Percentiles rank a stretch among this genome's conserved stretches.
Conservation (phyloP, 2,329 filamentous ascomycete species). For the Curvularia hawaiiensis region DNA sequence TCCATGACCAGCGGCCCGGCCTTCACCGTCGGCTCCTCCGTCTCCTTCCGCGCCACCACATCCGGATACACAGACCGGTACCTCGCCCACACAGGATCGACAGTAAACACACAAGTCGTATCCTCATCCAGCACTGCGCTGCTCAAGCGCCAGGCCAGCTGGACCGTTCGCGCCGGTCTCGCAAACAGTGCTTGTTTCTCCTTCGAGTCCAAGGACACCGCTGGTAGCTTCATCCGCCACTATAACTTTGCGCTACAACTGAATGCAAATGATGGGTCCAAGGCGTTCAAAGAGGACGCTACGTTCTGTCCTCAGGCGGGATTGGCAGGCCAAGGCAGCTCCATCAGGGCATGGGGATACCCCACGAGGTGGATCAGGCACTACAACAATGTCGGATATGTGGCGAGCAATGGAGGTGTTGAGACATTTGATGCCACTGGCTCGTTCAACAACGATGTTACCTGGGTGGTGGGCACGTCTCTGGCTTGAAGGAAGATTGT, state of each 20-base stretch:
- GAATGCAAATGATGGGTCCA: conserved; percentile 58
- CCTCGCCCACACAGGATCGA: conserved; percentile 58
- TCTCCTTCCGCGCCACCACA: conserved; percentile 63
- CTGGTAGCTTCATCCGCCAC: conserved; percentile 65
- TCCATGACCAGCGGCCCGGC: conserved; percentile 57
- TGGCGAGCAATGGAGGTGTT: conserved; percentile 62
- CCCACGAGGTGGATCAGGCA: conserved; percentile 65
- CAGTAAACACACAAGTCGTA: conserved; percentile 62
- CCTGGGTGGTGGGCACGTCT: conserved; percentile 43
- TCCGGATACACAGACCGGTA: conserved; percentile 60
- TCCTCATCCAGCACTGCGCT: conserved; percentile 56
- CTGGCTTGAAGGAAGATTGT: conserved; percentile 9
- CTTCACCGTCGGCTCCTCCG: conserved; percentile 55
- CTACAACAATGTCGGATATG: conserved; percentile 54
- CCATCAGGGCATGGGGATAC: conserved; percentile 64
- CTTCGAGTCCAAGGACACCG: conserved; percentile 64
- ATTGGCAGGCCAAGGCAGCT: conserved; percentile 57
- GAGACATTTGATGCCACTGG: conserved; percentile 57
- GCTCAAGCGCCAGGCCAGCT: conserved; percentile 61
- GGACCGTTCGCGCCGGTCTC: conserved; percentile 63
- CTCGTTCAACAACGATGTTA: conserved; percentile 62
- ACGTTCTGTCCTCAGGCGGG: conserved; percentile 65
- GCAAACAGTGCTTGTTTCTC: conserved; percentile 63
- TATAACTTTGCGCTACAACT: conserved; percentile 58
- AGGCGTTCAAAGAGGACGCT: conserved; percentile 65